phyloP scores from a whole-genome alignment of 2,329 filamentous ascomycete species.

The Neurospora sp. region DNA sequence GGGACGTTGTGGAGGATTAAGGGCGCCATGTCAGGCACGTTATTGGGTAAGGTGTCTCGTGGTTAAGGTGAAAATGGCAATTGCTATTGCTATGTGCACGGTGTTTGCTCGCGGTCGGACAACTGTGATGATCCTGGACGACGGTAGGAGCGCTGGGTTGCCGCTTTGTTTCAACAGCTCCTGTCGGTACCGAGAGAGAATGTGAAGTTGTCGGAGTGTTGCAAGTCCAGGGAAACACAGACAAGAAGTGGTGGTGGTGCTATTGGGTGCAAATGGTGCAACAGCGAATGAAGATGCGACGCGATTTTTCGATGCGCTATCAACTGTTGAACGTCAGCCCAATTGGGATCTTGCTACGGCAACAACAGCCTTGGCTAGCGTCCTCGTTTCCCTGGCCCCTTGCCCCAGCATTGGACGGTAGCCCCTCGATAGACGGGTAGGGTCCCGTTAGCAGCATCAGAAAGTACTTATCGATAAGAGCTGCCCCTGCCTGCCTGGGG shows the following conservation, averaged over 20 bases:
- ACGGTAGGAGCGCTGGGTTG: background rate
- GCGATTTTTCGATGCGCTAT: conserved; percentile 9
- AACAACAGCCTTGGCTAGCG: background rate
- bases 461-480: background rate
- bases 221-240: background rate
- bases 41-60: background rate
- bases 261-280: background rate
- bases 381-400: background rate
- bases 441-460: background rate
- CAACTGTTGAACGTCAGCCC: background rate
- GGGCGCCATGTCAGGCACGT: conserved; percentile 41
- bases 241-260: background rate
- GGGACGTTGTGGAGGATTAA: conserved; percentile 60
- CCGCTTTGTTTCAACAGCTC: background rate
- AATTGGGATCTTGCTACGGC: background rate
- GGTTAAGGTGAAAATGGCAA: background rate
- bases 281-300: conserved; percentile 8
- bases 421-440: background rate
- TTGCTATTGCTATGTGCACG: background rate
- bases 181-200: background rate
- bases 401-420: background rate
- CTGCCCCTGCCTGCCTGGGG: background rate
- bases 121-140: background rate
- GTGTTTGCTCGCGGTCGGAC: background rate
- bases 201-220: background rate